Evolutionary conservation across 2,329 filamentous ascomycete genomes (phyloP).

Genomic region (Calonectria pseudoreteaudii): DNA sequence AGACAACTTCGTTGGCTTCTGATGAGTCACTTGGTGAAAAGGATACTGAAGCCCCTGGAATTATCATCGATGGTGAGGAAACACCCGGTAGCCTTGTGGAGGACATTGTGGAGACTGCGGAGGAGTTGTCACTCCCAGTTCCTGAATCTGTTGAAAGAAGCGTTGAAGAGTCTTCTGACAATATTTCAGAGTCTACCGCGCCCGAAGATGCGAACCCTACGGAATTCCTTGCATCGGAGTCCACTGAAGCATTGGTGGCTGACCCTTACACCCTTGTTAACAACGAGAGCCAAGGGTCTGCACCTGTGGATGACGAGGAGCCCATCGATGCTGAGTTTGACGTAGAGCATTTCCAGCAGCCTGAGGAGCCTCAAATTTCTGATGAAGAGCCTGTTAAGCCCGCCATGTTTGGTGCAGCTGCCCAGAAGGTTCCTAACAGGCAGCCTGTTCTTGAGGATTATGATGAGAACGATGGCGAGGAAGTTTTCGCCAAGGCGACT

Average conservation of each 20-base stretch:
- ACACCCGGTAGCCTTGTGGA: slow-evolving; percentile 27
- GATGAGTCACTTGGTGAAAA: slow-evolving; percentile 23
- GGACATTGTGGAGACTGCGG: slow-evolving; percentile 31
- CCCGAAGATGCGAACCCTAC: slow-evolving; percentile 34
- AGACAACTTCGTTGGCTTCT: slow-evolving; percentile 26
- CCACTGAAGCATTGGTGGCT: slow-evolving; percentile 41
- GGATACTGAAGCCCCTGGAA: slow-evolving; percentile 24
- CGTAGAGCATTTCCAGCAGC: slow-evolving; percentile 36
- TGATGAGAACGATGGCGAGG: slow-evolving; percentile 43
- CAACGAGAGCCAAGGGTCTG: slow-evolving; percentile 45
- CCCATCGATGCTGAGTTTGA: slow-evolving; percentile 40
- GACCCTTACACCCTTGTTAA: slow-evolving; percentile 38
- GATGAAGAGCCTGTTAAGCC: slow-evolving; percentile 56
- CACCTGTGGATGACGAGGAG: slow-evolving; percentile 40
- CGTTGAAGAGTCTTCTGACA: slow-evolving; percentile 27
- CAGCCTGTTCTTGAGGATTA: slow-evolving; percentile 64
- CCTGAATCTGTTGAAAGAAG: slow-evolving; percentile 38
- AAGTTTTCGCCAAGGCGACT: slow-evolving; percentile 51
- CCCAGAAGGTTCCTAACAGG: slow-evolving; percentile 61
- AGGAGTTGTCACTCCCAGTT: slow-evolving; percentile 30
- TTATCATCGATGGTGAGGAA: slow-evolving; percentile 27
- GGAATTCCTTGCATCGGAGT: slow-evolving; percentile 40
- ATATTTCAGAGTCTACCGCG: slow-evolving; percentile 19
- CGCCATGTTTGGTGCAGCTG: slow-evolving; percentile 63
- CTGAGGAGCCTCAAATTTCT: slow-evolving; percentile 38